A percentile compares a stretch with the other conserved stretches of the same genome.
Conservation (phyloP, 768 basidiomycete genomes). For the Coprinopsis cinerea region DNA sequence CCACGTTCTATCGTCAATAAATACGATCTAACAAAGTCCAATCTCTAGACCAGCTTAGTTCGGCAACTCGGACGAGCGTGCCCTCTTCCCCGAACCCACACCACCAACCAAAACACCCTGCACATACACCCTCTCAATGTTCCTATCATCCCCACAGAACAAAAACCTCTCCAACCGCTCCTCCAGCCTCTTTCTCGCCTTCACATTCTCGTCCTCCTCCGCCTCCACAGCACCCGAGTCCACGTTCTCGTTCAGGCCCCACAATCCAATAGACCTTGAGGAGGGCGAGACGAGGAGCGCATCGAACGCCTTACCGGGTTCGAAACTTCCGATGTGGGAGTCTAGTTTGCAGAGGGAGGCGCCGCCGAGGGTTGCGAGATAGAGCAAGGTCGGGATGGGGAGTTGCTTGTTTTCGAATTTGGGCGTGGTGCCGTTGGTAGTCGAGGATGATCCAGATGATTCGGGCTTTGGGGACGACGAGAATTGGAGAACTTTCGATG, state of each 20-base stretch:
- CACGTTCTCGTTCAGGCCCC: too few species aligned
- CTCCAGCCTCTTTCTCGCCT: slow-evolving; percentile 37
- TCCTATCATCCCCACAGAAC: slow-evolving; percentile 83
- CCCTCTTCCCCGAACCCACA: too few species aligned
- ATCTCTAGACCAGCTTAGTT: too few species aligned
- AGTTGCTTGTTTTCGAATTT: slow-evolving; percentile 58
- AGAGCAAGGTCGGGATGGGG: slow-evolving; percentile 67
- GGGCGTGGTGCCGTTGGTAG: not conserved
- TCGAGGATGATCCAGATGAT: too few species aligned
- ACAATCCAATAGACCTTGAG: slow-evolving; percentile 41
- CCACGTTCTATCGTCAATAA: too few species aligned
- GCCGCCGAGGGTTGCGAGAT: slow-evolving; percentile 90
- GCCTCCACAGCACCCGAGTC: too few species aligned
- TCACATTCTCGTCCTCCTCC: slow-evolving; percentile 16
- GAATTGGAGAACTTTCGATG: slow-evolving; percentile 70
- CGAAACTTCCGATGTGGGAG: slow-evolving; percentile 68
- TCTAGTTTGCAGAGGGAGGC: slow-evolving; percentile 75
- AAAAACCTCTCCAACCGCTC: slow-evolving; percentile 76
- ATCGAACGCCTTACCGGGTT: slow-evolving; percentile 82
- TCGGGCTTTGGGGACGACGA: too few species aligned
- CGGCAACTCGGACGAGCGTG: too few species aligned
- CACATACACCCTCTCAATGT: slow-evolving; percentile 78
- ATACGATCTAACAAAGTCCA: too few species aligned
- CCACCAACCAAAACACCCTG: slow-evolving; percentile 79
- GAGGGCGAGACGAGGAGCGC: slow-evolving; percentile 65